Base-by-base conservation (phyloP, 192 early-diverging fungal genomes). In the Spizellomyces punctatus region DNA sequence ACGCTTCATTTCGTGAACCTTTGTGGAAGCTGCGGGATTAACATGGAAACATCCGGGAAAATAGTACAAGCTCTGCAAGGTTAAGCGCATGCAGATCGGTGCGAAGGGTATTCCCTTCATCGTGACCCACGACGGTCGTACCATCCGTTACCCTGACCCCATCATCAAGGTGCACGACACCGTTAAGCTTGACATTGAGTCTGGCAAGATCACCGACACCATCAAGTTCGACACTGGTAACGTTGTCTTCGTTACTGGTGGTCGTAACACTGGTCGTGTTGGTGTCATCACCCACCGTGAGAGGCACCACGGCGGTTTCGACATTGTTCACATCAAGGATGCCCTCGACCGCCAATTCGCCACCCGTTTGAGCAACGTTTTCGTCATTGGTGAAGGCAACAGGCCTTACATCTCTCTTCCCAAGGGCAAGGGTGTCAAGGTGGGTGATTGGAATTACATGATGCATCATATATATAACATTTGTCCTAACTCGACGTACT, bases 301-400 rank as follows among this genome's bases (percentile, higher is more conserved):
- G 84, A 89, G 91, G 78, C 97, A 97, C 91, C 86, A 92, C 78
- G 94, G 95, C 77, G 94, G 96, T 81, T 98, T 98, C 88, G 96
- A 99, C 78, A 96, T 99, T 79, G 91, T 98, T 67, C 96, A 99
- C 87, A 87, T 99, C 83, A 98, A 98, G 94, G 98, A 99, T 80
- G 84, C 92, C 44, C 83, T 89, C 66, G 96, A 95, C 82, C 92
- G 92, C 79, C 83, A 90, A 78, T 99, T 99, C 82, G 96, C 98
- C 76, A 99, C 98, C 76, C 95, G 96, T 85, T 82, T 94, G 79
- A 84, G 86, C 81, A 99, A 99, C 91, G 95, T 99, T 61, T 94
- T 94, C 81, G 84, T 89, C 70, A 85, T 88, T 74, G 87, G 87
- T 65, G 81, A 89, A 66, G 90, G 91, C 71, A 93, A 91, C 90